These are phyloP conservation scores for Scheffersomyces illinoinensis DNA, from an alignment of 1,139 yeast species.

Conservation along the genomic window DNA sequence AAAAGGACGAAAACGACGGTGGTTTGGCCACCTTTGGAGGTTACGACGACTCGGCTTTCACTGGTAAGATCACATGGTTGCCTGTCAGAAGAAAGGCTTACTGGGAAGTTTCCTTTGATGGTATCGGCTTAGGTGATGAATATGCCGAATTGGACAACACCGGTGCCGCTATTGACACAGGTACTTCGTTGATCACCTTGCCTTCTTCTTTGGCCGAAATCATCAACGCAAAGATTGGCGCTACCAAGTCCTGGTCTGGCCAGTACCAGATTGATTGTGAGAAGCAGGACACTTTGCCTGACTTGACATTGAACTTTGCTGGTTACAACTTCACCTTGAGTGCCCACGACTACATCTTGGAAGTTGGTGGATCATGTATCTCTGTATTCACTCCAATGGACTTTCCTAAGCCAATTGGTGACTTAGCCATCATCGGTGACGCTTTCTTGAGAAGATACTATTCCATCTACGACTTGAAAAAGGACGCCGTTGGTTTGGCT, in stretches of 20 bases:
- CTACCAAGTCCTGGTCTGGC: conserved; percentile 95
- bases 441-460: conserved; percentile 94
- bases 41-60: conserved; percentile 68
- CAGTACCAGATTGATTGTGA: conserved; percentile 93
- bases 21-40: conserved; percentile 97
- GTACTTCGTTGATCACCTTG: conserved; percentile 92
- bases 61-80: conserved; percentile 87
- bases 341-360: conserved; percentile 89
- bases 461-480: conserved; percentile 87
- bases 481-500: conserved; percentile 93
- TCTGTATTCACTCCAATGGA: conserved; percentile 97
- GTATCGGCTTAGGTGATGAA: conserved; percentile 88
- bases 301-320: conserved; percentile 81
- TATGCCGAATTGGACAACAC: conserved; percentile 76
- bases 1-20: conserved; percentile 62
- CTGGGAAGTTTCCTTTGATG: conserved; percentile 96
- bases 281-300: conserved; percentile 79
- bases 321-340: conserved; percentile 89
- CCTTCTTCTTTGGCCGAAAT: conserved; percentile 96
- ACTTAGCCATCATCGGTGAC: conserved; percentile 93
- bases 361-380: conserved; percentile 90
- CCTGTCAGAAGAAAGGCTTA: conserved; percentile 99
- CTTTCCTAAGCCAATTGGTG: conserved; percentile 95
- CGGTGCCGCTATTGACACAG: conserved; percentile 98
- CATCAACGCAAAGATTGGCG: conserved; percentile 92